These are phyloP conservation scores for Gynostemma pentaphyllum DNA, from an alignment of 306 rosid species.

Conservation along the genomic window DNA sequence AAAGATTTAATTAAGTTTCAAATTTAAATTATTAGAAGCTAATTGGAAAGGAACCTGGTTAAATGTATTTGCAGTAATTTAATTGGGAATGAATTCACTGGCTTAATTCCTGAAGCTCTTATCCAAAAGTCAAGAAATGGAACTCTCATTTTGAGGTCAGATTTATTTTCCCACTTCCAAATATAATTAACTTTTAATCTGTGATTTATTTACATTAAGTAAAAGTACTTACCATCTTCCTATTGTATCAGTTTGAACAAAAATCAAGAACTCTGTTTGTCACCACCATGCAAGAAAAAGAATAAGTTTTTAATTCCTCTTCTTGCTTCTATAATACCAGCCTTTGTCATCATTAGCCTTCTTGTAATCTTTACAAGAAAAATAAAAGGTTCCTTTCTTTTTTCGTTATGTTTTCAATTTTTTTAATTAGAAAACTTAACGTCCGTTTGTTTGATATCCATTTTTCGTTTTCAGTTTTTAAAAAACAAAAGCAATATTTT, in stretches of 20 bases:
- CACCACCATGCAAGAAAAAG: not conserved
- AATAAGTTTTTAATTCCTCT: not conserved
- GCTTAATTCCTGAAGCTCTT: slow-evolving; percentile 9
- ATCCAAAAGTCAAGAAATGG: not conserved
- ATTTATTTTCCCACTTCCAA: no score
- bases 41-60: no score
- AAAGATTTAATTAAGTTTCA: no score
- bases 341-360: not conserved
- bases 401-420: not conserved
- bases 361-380: not conserved
- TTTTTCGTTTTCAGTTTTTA: not conserved
- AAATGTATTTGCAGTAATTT: slow-evolving; percentile 1
- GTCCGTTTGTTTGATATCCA: not conserved
- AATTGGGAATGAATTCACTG: slow-evolving; percentile 8
- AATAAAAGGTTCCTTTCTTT: not conserved
- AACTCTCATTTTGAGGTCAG: not conserved
- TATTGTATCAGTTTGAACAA: no score
- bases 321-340: not conserved
- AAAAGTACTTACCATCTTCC: no score
- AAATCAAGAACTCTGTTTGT: not conserved
- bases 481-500: not conserved
- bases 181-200: no score
- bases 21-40: no score
- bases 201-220: no score
- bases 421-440: not conserved